These are phyloP conservation scores for Cokeromyces recurvatus DNA, from an alignment of 371 early-diverging fungal species.

Conservation along the genomic window DNA sequence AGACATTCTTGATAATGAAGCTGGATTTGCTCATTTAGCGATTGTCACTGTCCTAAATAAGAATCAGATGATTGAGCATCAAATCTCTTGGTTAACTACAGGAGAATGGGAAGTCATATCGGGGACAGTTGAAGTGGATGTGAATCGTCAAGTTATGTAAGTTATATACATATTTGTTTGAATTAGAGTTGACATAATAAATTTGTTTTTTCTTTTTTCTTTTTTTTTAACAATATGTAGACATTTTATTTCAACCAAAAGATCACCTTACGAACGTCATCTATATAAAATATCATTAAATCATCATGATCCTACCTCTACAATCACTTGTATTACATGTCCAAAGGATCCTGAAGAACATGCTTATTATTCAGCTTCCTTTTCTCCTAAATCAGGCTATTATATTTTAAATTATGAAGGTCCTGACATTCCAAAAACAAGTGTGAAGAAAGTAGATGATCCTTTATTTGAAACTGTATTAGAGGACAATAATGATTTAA, in stretches of 20 bases:
- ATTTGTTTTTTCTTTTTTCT: not conserved
- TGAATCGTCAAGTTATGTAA: slow-evolving; percentile 52
- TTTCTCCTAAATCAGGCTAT: slow-evolving; percentile 76
- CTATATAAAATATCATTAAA: slow-evolving; percentile 50
- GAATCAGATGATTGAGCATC: slow-evolving; percentile 39
- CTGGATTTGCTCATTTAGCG: slow-evolving; percentile 83
- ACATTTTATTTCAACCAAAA: slow-evolving; percentile 68
- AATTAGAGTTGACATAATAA: not conserved
- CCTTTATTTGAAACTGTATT: slow-evolving; percentile 45
- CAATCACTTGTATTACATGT: slow-evolving; percentile 38
- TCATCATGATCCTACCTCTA: slow-evolving; percentile 12
- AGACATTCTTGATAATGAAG: slow-evolving; percentile 69
- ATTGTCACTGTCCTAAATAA: slow-evolving; percentile 48
- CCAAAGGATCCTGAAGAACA: slow-evolving; percentile 30
- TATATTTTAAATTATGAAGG: slow-evolving; percentile 81
- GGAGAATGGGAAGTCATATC: slow-evolving; percentile 84
- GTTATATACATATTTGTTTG: slow-evolving; percentile 13
- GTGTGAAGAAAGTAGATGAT: slow-evolving; percentile 55
- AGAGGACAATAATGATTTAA: slow-evolving; percentile 52
- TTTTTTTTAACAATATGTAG: slow-evolving; percentile 22
- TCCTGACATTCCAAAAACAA: slow-evolving; percentile 83
- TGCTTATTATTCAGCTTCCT: slow-evolving; percentile 71
- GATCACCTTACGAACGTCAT: slow-evolving; percentile 76
- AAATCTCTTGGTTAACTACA: slow-evolving; percentile 70
- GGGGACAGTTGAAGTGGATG: slow-evolving; percentile 58